Evolutionary conservation across 148 eudicot genomes (phyloP).

Genomic region (Bassia scoparia): DNA sequence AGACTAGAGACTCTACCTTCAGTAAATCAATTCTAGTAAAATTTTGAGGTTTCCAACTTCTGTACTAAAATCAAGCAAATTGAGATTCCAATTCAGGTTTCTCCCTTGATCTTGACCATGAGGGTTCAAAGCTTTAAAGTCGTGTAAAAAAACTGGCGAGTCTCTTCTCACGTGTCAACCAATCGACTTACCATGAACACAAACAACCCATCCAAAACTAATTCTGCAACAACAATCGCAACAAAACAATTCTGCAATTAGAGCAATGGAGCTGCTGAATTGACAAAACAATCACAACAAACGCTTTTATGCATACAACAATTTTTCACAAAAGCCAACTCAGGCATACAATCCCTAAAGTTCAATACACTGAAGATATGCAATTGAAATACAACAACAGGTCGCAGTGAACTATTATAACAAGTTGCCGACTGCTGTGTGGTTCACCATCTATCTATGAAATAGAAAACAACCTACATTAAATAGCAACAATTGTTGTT

Average conservation of each 20-base stretch:
- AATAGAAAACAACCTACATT: background rate
- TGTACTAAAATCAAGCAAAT: too few relatives aligned
- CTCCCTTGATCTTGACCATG: too few relatives aligned
- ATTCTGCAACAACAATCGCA: too few relatives aligned
- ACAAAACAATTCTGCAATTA: background rate
- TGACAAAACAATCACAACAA: background rate
- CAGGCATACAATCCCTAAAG: background rate
- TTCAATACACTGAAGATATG: background rate
- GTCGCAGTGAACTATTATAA: background rate
- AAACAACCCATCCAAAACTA: background rate
- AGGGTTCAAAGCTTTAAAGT: background rate
- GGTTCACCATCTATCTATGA: background rate
- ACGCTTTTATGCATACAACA: conserved; percentile 15
- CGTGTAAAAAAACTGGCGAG: background rate
- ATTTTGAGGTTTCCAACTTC: too few relatives aligned
- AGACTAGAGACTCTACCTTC: too few relatives aligned
- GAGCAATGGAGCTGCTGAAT: background rate
- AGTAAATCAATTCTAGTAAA: too few relatives aligned
- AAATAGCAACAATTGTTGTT: background rate
- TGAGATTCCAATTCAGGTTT: too few relatives aligned
- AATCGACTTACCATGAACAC: background rate
- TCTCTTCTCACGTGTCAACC: background rate
- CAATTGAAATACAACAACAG: background rate
- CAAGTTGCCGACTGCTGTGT: background rate
- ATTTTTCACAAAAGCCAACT: background rate